phyloP scores from a whole-genome alignment of 176 grass and related monocot species.

The Secale cereale region DNA sequence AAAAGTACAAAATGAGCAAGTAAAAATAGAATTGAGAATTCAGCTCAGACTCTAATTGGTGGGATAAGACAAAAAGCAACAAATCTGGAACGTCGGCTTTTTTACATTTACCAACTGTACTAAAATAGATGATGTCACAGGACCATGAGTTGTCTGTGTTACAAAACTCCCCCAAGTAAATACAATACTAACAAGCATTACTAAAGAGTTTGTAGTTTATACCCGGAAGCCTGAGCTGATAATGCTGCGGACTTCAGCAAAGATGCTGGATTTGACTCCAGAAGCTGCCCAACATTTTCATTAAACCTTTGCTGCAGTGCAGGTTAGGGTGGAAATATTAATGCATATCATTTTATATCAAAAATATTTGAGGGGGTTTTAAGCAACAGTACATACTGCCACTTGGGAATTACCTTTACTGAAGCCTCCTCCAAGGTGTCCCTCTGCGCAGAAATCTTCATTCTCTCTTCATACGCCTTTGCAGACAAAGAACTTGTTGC shows the following conservation, averaged over 20 bases:
- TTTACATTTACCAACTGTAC: neutral
- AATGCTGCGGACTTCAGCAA: conserved; percentile 46
- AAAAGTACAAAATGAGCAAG: neutral
- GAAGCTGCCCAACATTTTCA: conserved; percentile 48
- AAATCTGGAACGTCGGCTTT: neutral
- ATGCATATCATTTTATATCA: neutral
- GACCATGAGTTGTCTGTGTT: neutral
- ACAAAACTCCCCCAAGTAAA: neutral
- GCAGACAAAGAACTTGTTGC: conserved; percentile 41
- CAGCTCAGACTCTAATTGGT: neutral
- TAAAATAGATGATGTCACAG: neutral
- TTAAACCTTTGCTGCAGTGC: conserved; percentile 47
- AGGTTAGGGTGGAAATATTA: neutral
- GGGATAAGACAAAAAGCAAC: neutral
- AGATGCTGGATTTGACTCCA: conserved; percentile 53
- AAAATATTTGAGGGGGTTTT: neutral
- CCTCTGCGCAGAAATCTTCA: conserved; percentile 54
- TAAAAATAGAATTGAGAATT: neutral
- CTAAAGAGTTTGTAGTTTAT: neutral
- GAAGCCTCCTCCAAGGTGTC: conserved; percentile 43
- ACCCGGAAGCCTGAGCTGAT: conserved; percentile 59
- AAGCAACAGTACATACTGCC: neutral
- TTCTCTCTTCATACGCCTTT: conserved; percentile 55
- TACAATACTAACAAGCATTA: neutral
- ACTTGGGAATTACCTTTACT: conserved; percentile 36